Evolutionary conservation across 345 rosid species (phyloP).

Genomic region (Chamaenerion angustifolium): DNA sequence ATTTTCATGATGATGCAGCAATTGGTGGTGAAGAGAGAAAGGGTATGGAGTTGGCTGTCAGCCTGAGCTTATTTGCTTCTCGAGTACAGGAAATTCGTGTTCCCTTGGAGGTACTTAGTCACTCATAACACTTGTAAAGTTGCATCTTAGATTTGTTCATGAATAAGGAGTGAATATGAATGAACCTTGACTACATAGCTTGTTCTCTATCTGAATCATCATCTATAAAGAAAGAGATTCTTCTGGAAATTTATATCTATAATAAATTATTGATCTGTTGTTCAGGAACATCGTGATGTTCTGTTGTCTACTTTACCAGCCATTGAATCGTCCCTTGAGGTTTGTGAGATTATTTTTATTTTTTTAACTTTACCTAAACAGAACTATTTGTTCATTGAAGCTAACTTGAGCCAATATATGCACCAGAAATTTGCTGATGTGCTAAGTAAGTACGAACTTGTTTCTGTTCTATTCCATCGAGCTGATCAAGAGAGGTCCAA

Average conservation of each 20-base stretch:
- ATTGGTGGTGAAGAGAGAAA: slow-evolving; percentile 96
- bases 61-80: slow-evolving; percentile 92
- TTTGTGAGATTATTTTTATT: slow-evolving; percentile 14
- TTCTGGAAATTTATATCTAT: background rate
- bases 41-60: slow-evolving; percentile 94
- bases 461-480: slow-evolving; percentile 47
- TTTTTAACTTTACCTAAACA: slow-evolving; percentile 6
- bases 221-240: no score
- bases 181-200: no score
- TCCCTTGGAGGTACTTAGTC: slow-evolving; percentile 61
- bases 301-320: slow-evolving; percentile 63
- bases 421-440: slow-evolving; percentile 65
- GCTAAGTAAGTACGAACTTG: slow-evolving; percentile 57
- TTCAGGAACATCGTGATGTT: slow-evolving; percentile 88
- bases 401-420: slow-evolving; percentile 8
- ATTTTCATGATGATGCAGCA: slow-evolving; percentile 92
- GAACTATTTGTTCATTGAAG: slow-evolving; percentile 5
- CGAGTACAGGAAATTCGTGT: slow-evolving; percentile 92
- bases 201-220: no score
- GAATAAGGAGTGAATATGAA: background rate
- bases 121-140: background rate
- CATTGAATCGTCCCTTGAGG: slow-evolving; percentile 72
- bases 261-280: slow-evolving; percentile 4
- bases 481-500: slow-evolving; percentile 79
- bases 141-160: background rate